Evolutionary conservation across 2,329 filamentous ascomycete genomes (phyloP), one percentile per base, ranked within the genome.

Genomic region (Meredithiella fracta): DNA sequence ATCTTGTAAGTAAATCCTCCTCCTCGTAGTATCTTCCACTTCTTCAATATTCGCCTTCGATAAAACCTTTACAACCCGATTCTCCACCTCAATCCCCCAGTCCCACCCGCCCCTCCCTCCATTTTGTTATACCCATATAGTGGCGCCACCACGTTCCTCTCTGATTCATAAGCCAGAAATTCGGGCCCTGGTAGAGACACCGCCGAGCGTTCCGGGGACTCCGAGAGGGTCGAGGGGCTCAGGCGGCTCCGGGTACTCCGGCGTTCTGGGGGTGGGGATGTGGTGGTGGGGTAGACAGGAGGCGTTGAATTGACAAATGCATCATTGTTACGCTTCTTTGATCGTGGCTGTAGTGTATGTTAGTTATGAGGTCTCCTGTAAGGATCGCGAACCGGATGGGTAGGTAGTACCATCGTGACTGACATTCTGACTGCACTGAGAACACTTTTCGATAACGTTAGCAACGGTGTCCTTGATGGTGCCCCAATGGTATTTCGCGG

Each of bases 391-490:
- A 5, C 6, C 22, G 25, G 17, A 9, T 6, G 15, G 15, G 26
- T n/a, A 11, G 29, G 6, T 23, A 49, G 51, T 57, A 57, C 56
- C 52, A 57, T 57, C 51, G 38, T 31, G 25, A 57, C 56, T 57
- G 42, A 80, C 76, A 38, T 79, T 72, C 63, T 94, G 88, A 69
- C 91, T 94, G 72, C 91, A 97, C 66, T 94, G 83, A 6, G 78
- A 71, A 68, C 92, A 98, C 64, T 92, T 91, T 63, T 86, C 84
- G 68, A 97, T 95, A 63, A 95, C 90, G 66, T 91, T 83, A 66
- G 85, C 92, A 60, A 96, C 92, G 0, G 91, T 97, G 69, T 96
- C 90, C 68, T 97, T 98, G 72, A 97, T 97, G 59, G 91, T 80
- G 51, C 94, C 90, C 92, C 92, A 98, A 70, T 97, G 92, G 66